Base-by-base conservation (phyloP, 176 grass and related monocot genomes). In the Tuctoria greenei region DNA sequence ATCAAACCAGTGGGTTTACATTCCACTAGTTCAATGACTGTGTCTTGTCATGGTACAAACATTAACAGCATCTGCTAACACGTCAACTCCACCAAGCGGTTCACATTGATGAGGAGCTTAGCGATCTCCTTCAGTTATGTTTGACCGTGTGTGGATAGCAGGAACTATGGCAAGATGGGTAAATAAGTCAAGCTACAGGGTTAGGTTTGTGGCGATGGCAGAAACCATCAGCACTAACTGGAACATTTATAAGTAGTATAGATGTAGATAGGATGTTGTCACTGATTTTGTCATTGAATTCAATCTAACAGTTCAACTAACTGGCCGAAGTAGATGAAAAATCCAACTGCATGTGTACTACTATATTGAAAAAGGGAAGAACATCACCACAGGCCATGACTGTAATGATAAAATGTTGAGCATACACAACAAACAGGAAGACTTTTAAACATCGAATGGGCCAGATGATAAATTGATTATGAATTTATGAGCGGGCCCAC, bases 401-500 rank as follows among this genome's bases (percentile, higher is more conserved):
- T n/a, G 26, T 41, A 58, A 50, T 43, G 28, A 27, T 76, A 83
- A 20, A 65, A 54, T 26, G 16, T 55, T 71, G 15, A 78, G 18
- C 56, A 23, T 71, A 17, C 52, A 18, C 45, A 84, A 64, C 58
- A 26, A 71, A 85, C 16, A 78, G 74, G 25, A 28, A n/a, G 25
- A 50, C 40, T 37, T 65, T 82, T 67, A 47, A 35, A 77, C 36
- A 43, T 24, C 71, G 24, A 59, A 16, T 71, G 57, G 24, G 63
- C 82, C 44, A 18, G 25, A 76, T 52, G 23, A 2, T 60, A 65
- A 58, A 18, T 57, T 36, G 10, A n/a, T 4, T 34, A 78, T 9
- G 54, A 15, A 51, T 54, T 31, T 59, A 66, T 26, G 45, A 56
- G 68, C 28, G 37, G 16, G 39, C 25, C 10, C 24, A 49, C 39